Evolutionary conservation across 495 filamentous ascomycete species (phyloP), one percentile per base, ranked within the genome.

Genomic region (Penicillium canariense): DNA sequence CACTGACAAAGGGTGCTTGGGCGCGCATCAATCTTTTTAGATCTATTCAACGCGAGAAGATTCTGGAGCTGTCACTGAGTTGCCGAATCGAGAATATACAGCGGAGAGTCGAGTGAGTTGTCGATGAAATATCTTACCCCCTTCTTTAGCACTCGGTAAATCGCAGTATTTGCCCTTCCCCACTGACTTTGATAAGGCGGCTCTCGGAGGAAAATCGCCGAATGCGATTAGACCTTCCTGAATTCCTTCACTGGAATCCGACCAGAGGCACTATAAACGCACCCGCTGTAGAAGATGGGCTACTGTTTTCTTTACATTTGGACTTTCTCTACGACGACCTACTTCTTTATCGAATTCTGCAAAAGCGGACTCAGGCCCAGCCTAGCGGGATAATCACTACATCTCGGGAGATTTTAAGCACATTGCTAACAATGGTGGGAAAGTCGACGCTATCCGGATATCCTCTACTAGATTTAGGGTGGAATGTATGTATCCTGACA

Each of bases 11-110:
- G 55, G 47, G 76, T 60, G 4, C 68, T 43, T 56, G 59, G 68
- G 44, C 52, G 20, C 71, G 83, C 7, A 72, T 75, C 5, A 69
- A 69, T 38, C 60, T 76, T n/a, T 61, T 76, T 2, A 65, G 76
- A n/a, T 66, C 71, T 5, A 57, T 68, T 5, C 59, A 81, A 2
- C 68, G 74, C 1, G 83, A 85, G 49, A 77, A 80, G 27, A 74
- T 85, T 15, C 66, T 85, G 14, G 75, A 82, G 49, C 68, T 84
- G 8, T 79, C 80, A 17, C 61, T 85, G 0, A 73, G 77, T 11
- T 63, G 63, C 23, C 45, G 52, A 1, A 48, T 55, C 0, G 65
- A 67, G 5, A 55, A 64, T 27, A 18, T 71, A 9, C 48, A 57
- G 18, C 36, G 49, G 10, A 57, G 42, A 46, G 59, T 69, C 5